Evolutionary conservation across 495 filamentous ascomycete genomes (phyloP), one percentile per base, ranked within the genome.

Genomic region (Penicillium roqueforti): DNA sequence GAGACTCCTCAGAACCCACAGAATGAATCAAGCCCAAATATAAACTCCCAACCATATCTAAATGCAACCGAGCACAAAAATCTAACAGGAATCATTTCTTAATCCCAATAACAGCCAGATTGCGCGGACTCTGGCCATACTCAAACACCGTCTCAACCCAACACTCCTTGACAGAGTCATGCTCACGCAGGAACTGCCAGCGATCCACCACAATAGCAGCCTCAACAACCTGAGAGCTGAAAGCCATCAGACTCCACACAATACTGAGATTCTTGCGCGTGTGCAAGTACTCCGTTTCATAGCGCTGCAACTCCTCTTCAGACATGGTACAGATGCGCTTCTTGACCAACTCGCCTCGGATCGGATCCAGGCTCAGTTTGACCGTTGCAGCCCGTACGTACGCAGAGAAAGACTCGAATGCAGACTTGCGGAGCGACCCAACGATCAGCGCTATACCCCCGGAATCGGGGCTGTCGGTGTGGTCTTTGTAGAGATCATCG

Each of bases 141-240:
- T 93, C 91, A 72, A 97, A 97, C 0, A 96, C 90, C 18, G 86
- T 76, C 70, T 97, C 90, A 28, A 96, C 91, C 93, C 93, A 98
- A 54, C 79, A 83, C 56, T 89, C 81, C 57, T 79, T 76, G 32
- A 91, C 74, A 7, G 55, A 65, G 32, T 71, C 68, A 58, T 95
- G 86, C 65, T 98, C 92, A 41, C 74, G 83, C 52, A 98, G 75
- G 70, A 87, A 98, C 49, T 89, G 76, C 90, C 89, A 97, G 38
- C 93, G 76, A 76, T 98, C 93, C 29, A 91, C 84, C 32, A 96
- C 89, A 65, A 98, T 91, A 47, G 91, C 71, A 23, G 89, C 87
- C 71, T 98, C 93, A 26, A 92, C 84, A 13, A 97, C 84, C 9
- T 81, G 81, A 7, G 95, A 89, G 62, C 89, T 93, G 63, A 95